These are phyloP conservation scores for Areca catechu DNA, from an alignment of 176 grass and related monocot genomes.

Conservation along the genomic window DNA sequence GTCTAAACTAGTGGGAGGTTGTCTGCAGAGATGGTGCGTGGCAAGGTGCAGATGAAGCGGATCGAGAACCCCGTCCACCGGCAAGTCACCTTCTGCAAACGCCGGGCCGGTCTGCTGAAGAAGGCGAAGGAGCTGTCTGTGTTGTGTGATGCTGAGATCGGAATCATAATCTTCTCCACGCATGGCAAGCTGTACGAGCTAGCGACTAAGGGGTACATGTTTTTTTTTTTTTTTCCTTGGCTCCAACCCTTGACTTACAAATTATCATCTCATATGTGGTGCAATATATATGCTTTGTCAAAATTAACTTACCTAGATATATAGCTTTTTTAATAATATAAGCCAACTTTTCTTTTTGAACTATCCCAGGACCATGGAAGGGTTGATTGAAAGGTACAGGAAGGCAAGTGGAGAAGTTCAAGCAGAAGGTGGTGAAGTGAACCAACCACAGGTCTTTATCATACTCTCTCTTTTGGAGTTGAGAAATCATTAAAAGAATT, in stretches of 20 bases:
- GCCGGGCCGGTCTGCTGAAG: slow-evolving; percentile 2
- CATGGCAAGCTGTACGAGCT: slow-evolving; percentile 11
- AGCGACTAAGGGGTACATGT: slow-evolving; percentile 1
- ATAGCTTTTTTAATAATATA: no score
- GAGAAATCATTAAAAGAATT: no score
- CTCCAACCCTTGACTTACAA: no score
- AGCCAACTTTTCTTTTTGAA: no score
- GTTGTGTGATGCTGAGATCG: slow-evolving; percentile 4
- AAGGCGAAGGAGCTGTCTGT: slow-evolving; percentile 9
- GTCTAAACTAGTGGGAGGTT: slow-evolving; percentile 16
- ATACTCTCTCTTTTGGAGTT: no score
- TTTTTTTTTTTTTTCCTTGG: no score
- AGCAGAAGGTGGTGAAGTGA: slow-evolving; percentile 1
- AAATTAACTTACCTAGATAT: no score
- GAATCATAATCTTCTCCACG: slow-evolving; percentile 3
- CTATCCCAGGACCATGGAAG: slow-evolving; percentile 20
- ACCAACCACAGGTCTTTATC: slow-evolving; percentile 3
- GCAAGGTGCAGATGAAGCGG: slow-evolving; percentile 3
- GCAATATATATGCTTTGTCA: no score
- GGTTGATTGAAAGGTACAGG: slow-evolving; percentile 27
- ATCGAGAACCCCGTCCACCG: slow-evolving; percentile 11
- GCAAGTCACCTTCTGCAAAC: slow-evolving; percentile 6
- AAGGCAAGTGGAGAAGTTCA: slow-evolving; percentile 16
- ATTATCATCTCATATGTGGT: no score
- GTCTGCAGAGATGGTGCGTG: neutral